Percentiles rank a stretch among this genome's conserved stretches.
phyloP scores from a whole-genome alignment of 140 eudicot genomes.

The Anethum foeniculum region DNA sequence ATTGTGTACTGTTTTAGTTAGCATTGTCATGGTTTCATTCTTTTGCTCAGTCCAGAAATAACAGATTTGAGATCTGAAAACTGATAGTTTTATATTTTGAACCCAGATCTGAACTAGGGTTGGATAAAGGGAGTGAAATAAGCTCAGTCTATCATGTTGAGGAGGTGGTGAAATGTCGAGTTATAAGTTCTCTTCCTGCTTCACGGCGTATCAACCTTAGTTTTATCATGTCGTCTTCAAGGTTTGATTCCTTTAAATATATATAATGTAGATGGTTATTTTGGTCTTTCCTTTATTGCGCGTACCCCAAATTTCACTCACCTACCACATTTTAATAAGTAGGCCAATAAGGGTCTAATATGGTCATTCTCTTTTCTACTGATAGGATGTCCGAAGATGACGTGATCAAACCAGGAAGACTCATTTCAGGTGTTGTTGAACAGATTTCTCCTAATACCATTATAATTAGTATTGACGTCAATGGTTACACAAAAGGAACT shows the following conservation, averaged over 20 bases:
- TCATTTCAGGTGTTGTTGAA: slow-evolving; percentile 80
- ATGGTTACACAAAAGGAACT: slow-evolving; percentile 63
- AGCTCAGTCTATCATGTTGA: slow-evolving; percentile 75
- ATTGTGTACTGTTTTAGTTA: neutral
- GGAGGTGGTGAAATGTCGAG: slow-evolving; percentile 89
- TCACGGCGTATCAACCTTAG: slow-evolving; percentile 66
- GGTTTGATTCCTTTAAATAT: slow-evolving; percentile 27
- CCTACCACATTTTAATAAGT: neutral
- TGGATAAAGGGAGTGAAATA: slow-evolving; percentile 71
- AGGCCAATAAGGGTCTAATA: neutral
- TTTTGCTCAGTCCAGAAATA: neutral
- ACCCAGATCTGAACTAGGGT: slow-evolving; percentile 80
- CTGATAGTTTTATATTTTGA: neutral
- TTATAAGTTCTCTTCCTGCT: slow-evolving; percentile 69
- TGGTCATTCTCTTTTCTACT: slow-evolving; percentile 5
- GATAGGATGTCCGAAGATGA: slow-evolving; percentile 49
- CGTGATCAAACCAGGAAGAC: slow-evolving; percentile 55
- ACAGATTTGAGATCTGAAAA: neutral
- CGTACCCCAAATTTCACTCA: neutral
- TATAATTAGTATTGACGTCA: slow-evolving; percentile 40
- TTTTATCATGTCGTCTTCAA: slow-evolving; percentile 52
- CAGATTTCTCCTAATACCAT: slow-evolving; percentile 47
- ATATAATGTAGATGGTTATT: neutral
- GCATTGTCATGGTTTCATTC: neutral
- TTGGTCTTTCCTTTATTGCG: neutral